phyloP scores from a whole-genome alignment of 176 grass and related monocot genomes.

The Stipa capillata region DNA sequence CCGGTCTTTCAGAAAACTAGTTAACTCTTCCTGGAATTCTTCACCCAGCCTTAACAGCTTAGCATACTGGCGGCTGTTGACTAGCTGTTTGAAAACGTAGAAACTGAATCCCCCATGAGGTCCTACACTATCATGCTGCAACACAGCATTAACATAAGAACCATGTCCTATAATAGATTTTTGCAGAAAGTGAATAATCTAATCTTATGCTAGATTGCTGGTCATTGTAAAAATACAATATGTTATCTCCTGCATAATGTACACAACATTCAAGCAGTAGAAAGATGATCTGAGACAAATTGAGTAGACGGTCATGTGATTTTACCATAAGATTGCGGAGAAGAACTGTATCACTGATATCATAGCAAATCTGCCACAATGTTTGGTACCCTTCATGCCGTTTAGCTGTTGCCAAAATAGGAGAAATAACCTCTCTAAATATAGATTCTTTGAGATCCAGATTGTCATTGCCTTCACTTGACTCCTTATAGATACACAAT shows the following conservation, averaged over 20 bases:
- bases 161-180: conserved; percentile 1
- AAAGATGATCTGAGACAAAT: conserved; percentile 7
- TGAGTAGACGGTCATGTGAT: neutral
- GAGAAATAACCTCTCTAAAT: conserved; percentile 77
- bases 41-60: conserved; percentile 93
- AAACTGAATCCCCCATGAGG: conserved; percentile 93
- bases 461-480: conserved; percentile 44
- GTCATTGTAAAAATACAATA: neutral
- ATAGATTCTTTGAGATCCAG: conserved; percentile 70
- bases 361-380: conserved; percentile 96
- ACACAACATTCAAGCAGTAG: neutral
- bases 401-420: conserved; percentile 85
- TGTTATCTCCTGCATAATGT: neutral
- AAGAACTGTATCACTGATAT: conserved; percentile 84
- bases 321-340: conserved; percentile 92
- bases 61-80: conserved; percentile 43
- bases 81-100: conserved; percentile 79
- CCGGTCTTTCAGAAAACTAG: conserved; percentile 73
- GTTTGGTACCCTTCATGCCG: conserved; percentile 87
- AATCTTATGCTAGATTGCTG: neutral
- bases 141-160: conserved; percentile 30
- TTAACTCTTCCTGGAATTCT: conserved; percentile 93
- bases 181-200: neutral
- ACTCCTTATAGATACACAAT: conserved; percentile 47
- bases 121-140: conserved; percentile 92